Conservation (phyloP, 139 green algal species). For the Chlorella sp. region DNA sequence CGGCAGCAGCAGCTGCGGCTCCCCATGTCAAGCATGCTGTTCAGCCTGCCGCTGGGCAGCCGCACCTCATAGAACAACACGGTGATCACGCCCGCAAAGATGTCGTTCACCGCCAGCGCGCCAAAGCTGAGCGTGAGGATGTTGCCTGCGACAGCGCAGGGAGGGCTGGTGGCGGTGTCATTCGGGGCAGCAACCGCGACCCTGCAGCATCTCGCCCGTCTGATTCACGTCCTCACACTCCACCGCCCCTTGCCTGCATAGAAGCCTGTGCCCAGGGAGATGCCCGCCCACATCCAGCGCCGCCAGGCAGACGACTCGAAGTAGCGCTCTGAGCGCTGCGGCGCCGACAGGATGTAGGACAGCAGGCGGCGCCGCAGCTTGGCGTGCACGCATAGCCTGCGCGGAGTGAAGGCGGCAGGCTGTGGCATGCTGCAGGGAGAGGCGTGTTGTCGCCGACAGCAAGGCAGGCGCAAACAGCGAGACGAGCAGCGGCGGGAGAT, state of each 20-base stretch:
- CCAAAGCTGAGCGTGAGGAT: conserved; percentile 74
- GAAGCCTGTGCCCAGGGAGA: conserved; percentile 11
- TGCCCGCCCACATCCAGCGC: conserved; percentile 19
- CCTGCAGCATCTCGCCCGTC: too few relatives aligned
- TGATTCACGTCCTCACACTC: too few relatives aligned
- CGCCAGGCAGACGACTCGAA: neutral
- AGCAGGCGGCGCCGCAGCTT: conserved; percentile 2
- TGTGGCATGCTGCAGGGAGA: too few relatives aligned
- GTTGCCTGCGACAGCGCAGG: conserved; percentile 57
- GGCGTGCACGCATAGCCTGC: conserved; percentile 1
- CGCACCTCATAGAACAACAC: conserved; percentile 63
- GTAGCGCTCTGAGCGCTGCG: conserved; percentile 26
- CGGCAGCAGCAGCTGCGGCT: too few relatives aligned
- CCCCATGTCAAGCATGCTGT: too few relatives aligned
- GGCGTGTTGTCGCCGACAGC: too few relatives aligned
- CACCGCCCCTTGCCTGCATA: neutral
- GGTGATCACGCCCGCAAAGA: conserved; percentile 70
- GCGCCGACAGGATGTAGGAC: conserved; percentile 11
- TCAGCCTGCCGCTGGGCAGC: conserved; percentile 26
- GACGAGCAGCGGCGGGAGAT: too few relatives aligned
- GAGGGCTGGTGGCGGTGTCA: neutral
- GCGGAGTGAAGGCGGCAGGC: too few relatives aligned
- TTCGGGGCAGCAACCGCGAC: too few relatives aligned
- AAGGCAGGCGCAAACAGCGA: too few relatives aligned
- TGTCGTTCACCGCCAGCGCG: conserved; percentile 75